Conservation (phyloP, 495 filamentous ascomycete species). For the Neurospora cerealis region DNA sequence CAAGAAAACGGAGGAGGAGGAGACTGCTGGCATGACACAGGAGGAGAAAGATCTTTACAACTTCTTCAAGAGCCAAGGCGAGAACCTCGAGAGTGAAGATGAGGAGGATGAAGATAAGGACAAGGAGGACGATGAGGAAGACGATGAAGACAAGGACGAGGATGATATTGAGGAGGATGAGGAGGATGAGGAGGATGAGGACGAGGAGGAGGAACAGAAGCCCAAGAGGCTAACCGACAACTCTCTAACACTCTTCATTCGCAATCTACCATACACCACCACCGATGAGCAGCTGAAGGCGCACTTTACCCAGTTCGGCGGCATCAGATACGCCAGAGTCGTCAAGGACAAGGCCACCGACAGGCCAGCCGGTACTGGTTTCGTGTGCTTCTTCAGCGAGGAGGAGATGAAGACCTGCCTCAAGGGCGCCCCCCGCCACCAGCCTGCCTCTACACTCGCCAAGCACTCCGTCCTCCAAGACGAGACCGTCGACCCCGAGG, state of each 20-base stretch:
- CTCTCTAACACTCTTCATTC: constrained; percentile 74
- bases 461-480: constrained; percentile 79
- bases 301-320: constrained; percentile 78
- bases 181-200: constrained; percentile 34
- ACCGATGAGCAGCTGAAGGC: constrained; percentile 69
- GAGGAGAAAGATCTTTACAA: constrained; percentile 22
- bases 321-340: constrained; percentile 75
- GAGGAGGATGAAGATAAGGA: constrained; percentile 34
- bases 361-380: constrained; percentile 81
- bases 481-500: constrained; percentile 62
- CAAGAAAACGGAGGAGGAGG: constrained; percentile 24
- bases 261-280: constrained; percentile 83
- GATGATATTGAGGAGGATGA: constrained; percentile 33
- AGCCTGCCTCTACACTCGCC: constrained; percentile 31
- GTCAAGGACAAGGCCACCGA: constrained; percentile 79
- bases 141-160: constrained; percentile 24
- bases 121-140: constrained; percentile 43
- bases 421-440: constrained; percentile 53
- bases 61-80: constrained; percentile 22
- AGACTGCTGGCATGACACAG: constrained; percentile 33
- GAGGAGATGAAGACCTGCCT: constrained; percentile 67
- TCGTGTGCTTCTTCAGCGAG: constrained; percentile 80
- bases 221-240: constrained; percentile 40
- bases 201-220: constrained; percentile 27
- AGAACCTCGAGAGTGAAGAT: constrained; percentile 36